Evolutionary conservation across 306 rosid genomes (phyloP).

Genomic region (Medicago lupulina): DNA sequence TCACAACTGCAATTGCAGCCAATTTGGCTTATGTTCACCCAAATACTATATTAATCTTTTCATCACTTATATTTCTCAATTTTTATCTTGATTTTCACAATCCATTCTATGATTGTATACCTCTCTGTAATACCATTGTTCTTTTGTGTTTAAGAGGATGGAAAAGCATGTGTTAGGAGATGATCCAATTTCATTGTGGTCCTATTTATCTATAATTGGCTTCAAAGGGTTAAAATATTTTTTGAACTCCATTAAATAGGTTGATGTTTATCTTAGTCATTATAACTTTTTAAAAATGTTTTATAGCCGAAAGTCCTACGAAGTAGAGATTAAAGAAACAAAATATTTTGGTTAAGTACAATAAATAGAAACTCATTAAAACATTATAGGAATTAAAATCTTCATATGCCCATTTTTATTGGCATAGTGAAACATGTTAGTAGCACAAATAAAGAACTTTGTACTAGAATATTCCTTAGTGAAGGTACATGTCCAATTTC

Average conservation of each 20-base stretch:
- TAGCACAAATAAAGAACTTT: no score
- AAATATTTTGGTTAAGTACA: no score
- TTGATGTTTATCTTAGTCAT: neutral
- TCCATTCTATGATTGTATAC: neutral
- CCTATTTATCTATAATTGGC: neutral
- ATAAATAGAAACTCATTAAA: no score
- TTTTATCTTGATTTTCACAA: neutral
- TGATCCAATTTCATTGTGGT: neutral
- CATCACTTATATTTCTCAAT: neutral
- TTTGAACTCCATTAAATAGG: neutral
- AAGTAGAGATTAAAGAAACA: no score
- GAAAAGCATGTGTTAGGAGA: neutral
- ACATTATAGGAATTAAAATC: no score
- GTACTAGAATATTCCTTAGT: no score
- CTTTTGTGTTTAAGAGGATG: neutral
- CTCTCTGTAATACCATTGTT: neutral
- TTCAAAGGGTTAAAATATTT: neutral
- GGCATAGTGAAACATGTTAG: no score
- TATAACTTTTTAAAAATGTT: neutral
- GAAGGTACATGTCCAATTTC: no score
- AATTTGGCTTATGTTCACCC: no score
- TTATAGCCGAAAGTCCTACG: neutral
- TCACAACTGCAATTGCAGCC: no score
- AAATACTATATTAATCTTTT: no score
- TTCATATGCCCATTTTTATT: neutral